Base-by-base conservation (phyloP, 305 asterid species). In the Fraxinus greggii region DNA sequence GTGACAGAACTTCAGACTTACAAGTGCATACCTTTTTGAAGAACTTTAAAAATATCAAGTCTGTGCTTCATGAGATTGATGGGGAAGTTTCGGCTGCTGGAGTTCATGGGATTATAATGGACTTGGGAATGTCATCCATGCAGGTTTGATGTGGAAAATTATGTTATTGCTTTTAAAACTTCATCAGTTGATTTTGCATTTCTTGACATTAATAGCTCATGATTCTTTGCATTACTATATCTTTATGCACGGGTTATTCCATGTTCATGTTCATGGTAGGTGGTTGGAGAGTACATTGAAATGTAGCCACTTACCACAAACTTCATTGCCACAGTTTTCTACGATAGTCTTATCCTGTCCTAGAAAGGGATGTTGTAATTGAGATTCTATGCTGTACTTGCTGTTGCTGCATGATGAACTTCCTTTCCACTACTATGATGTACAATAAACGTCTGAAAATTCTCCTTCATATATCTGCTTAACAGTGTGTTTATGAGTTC, bases 51-150 rank as follows among this genome's bases (percentile, higher is more conserved):
- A 82, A 85, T 80, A 86, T 91, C 61, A 91, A 90, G 85, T 61
- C 87, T 24, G 92, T 89, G 77, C 92, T 93, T 78, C 84, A 81
- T 72, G 97, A 86, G 45, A 85, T 93, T 82, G 90, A 86, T 51
- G 92, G 85, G 76, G 82, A 85, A 74, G 80, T 73, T 74, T 36
- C 83, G 75, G 88, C 76, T 80, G 56, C 84, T 87, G 94, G 95
- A 54, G 88, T 94, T 86, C 78, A 90, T 80, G 99, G 98, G 87
- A 92, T 96, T 80, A 82, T 96, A 82, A 92, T 96, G 98, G 99
- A 94, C 89, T 88, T 96, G 89, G 99, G 99, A 79, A 93, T 96
- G 97, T 96, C 99, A 75, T 94, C 98, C 77, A 96, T 96, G 99
- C 99, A 96, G 98, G 99, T 96, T 54, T 85, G 84, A 79, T 61